Evolutionary conservation across 257 asterid species (phyloP), one percentile per base, ranked within the genome.

Genomic region (Solanum chaucha): DNA sequence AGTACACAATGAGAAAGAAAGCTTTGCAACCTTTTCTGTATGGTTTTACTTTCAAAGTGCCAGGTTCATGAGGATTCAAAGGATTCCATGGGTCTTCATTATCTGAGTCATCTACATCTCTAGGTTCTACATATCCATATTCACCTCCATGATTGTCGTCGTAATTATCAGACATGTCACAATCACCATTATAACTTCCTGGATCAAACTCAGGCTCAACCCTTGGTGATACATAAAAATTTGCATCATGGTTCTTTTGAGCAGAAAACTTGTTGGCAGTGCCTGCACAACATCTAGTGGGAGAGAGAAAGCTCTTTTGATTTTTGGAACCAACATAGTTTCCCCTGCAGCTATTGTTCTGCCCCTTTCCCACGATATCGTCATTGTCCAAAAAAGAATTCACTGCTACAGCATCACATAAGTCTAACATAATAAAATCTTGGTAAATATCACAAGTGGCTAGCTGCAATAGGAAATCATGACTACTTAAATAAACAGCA

Each of bases 61-160:
- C 99, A 35, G 92, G 93, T 86, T 90, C 98, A 90, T 97, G 98
- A 30, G 99, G 98, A 92, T 97, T 93, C 90, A 97, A 90, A 90
- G 97, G 98, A 85, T 93, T 93, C 98, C 98, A 97, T 12, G 97
- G 98, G 92, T 94, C 98, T 74, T 93, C 90, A 86, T 89, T 91
- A 36, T 91, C 91, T 30, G 90, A 87, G n/a, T 77, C 83, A 41
- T 77, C 83, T 77, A 7, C 46, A 68, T 92, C 92, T 48, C 84
- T 92, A 68, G 91, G 89, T 65, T 91, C 95, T 19, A 92, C 87
- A 91, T 87, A 85, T 61, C 86, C 92, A 90, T 89, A 89, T 86
- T 86, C 94, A 90, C 78, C 85, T 85, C 90, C 92, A 85, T 88
- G 90, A 44, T 87, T 91, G 80, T 91, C 88, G 83, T 90, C 68